Percentiles rank a stretch among this genome's conserved stretches.
phyloP scores from a whole-genome alignment of 106 monocot genomes.

The Dendrobium huoshanense region DNA sequence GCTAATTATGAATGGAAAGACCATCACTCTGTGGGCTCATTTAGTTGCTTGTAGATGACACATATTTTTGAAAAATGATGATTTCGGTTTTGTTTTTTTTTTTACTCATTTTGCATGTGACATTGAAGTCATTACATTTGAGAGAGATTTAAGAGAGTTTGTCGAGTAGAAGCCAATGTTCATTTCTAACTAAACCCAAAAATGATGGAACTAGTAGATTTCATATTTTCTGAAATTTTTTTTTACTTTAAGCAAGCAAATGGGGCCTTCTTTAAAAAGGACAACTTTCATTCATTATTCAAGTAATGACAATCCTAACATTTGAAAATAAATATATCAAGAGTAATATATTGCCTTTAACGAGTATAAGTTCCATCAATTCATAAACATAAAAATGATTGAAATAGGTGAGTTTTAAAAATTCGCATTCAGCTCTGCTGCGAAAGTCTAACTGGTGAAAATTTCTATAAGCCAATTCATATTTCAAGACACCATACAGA shows the following conservation, averaged over 20 bases:
- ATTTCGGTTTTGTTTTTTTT: too few relatives aligned
- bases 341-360: neutral
- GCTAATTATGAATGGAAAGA: neutral
- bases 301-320: neutral
- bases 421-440: too few relatives aligned
- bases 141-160: too few relatives aligned
- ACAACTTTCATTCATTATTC: neutral
- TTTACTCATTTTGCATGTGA: too few relatives aligned
- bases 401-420: neutral
- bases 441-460: too few relatives aligned
- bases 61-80: neutral
- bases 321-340: neutral
- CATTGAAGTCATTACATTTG: too few relatives aligned
- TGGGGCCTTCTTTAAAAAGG: neutral
- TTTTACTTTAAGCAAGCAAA: neutral
- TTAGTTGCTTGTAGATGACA: neutral
- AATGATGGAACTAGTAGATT: neutral
- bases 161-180: too few relatives aligned
- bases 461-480: too few relatives aligned
- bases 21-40: neutral
- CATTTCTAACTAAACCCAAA: neutral
- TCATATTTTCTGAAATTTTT: neutral
- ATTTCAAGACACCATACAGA: too few relatives aligned
- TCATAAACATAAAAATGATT: neutral
- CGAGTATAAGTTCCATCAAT: neutral